Base-by-base conservation (phyloP, 202 grass and related monocot species). In the Bolboschoenoplectus hybrid region DNA sequence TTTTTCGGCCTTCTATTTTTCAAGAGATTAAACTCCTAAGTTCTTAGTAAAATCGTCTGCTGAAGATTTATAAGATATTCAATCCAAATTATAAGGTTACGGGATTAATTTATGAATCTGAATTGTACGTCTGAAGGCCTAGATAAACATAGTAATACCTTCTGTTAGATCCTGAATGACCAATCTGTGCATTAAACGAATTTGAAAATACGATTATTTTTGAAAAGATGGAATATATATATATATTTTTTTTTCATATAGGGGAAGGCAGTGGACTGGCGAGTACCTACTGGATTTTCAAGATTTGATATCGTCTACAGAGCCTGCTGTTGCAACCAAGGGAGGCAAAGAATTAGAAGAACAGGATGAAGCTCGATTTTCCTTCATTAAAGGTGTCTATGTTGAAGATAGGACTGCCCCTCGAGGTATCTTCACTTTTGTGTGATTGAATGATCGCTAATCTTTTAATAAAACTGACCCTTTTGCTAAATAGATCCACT, bases 281-380 rank as follows among this genome's bases (percentile, higher is more conserved):
- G 91, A 93, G 65, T 98, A 95, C 88, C 85, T 98, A 84, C 71
- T 98, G 64, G 89, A 98, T 89, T 95, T 95, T 78, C 94, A 94
- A 78, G 93, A 95, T 82, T 87, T 95, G 63, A 89, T 94, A 7
- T 81, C 39, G 35, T 90, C 82, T 17, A 73, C 67, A 62, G 81
- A 60, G 88, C 84, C 50, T 46, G 83, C 92, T 84, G 81, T 73
- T 74, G 57, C 73, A 64, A 85, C 53, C 74, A 82, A 13, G 79
- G 65, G 36, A 83, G 46, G 20, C 38, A 70, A 34, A 14, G 63
- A 56, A 83, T 78, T 78, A 38, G 55, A 80, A 80, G 55, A 80
- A 80, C 6, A 61, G 14, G 70, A 90, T 67, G 93, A 96, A 94
- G 92, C 93, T 89, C 82, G 90, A 4, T 96, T 99, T 91, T 96